Percentiles rank a stretch among this genome's conserved stretches.
Conservation (phyloP, 441 rosid species). For the Flueggea neowawraea region DNA sequence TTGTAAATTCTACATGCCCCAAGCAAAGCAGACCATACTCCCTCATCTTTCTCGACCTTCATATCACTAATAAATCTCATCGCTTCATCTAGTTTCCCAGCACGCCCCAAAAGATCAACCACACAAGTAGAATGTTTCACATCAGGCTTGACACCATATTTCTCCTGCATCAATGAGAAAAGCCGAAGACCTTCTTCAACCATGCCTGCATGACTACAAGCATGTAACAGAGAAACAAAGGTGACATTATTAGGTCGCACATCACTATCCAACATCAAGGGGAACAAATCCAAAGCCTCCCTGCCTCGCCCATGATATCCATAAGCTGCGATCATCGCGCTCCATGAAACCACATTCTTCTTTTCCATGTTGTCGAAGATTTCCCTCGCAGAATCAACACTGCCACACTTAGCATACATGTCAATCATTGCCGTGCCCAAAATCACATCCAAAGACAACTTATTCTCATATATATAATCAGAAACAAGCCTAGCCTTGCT, state of each 20-base stretch:
- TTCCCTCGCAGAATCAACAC: slow-evolving; percentile 14
- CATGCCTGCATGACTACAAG: slow-evolving; percentile 23
- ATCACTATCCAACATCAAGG: slow-evolving; percentile 11
- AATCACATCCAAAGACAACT: slow-evolving; percentile 13
- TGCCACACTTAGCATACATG: slow-evolving; percentile 27
- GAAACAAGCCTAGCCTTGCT: slow-evolving; percentile 11
- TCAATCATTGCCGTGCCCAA: slow-evolving; percentile 21
- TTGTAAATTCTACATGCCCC: slow-evolving; percentile 22
- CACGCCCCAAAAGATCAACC: slow-evolving; percentile 23
- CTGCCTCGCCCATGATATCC: slow-evolving; percentile 24
- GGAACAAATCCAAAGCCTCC: slow-evolving; percentile 21
- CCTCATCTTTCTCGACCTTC: slow-evolving; percentile 18
- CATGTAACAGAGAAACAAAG: slow-evolving; percentile 18
- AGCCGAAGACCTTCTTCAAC: slow-evolving; percentile 17
- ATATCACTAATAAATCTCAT: slow-evolving; percentile 13
- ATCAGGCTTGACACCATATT: slow-evolving; percentile 23
- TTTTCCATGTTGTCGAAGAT: slow-evolving; percentile 21
- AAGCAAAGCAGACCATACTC: slow-evolving; percentile 23
- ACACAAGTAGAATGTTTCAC: slow-evolving; percentile 21
- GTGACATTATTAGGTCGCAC: slow-evolving; percentile 16
- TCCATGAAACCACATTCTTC: slow-evolving; percentile 20
- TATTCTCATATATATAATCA: slow-evolving; percentile 7
- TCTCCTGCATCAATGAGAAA: slow-evolving; percentile 19
- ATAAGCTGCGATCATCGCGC: slow-evolving; percentile 23
- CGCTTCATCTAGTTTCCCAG: slow-evolving; percentile 20